Evolutionary conservation across 2,329 filamentous ascomycete species (phyloP), one percentile per base, ranked within the genome.

Genomic region (Apiospora saccharicola): DNA sequence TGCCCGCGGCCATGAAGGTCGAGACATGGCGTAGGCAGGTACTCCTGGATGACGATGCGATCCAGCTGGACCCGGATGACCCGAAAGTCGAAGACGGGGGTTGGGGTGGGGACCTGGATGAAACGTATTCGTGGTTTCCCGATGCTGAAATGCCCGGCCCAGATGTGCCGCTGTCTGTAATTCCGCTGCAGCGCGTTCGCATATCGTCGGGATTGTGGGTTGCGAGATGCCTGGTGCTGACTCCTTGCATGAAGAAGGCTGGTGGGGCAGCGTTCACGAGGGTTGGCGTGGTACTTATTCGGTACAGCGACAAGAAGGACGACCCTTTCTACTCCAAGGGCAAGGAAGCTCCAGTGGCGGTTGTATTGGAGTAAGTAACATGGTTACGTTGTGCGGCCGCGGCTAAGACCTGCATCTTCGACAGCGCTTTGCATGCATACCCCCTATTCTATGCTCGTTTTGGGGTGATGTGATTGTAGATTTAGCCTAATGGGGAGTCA

Each of bases 121-220:
- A 72, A 6, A n/a, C 64, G 4, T 70, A 71, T 51, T 7, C 69
- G 1, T 72, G 68, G 68, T 72, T 53, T 61, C 57, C 46, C 14
- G 71, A 72, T 47, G 49, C 61, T 16, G 71, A 53, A 19, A 44
- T 37, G 24, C 71, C 71, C 0, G 46, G 26, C 3, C n/a, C 10
- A 30, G 57, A 68, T 4, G 8, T 19, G 53, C 16, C 57, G 12
- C 10, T 72, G 4, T 57, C 22, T 16, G 30, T 61, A 6, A 57
- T 68, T 1, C 19, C 26, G 0, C 68, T 72, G n/a, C 71, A 68
- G 68, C 41, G 71, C 24, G 34, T 46, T 0, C 34, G 34, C 26
- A 46, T 71, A 24, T 8, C 26, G 13, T 43, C 53, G n/a, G 37
- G 51, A 14, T 22, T 47, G n/a, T 68, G 71, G 71, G 46, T 69